phyloP scores from a whole-genome alignment of 2,329 filamentous ascomycete species.

The Phaeophleospora eucalypticola region DNA sequence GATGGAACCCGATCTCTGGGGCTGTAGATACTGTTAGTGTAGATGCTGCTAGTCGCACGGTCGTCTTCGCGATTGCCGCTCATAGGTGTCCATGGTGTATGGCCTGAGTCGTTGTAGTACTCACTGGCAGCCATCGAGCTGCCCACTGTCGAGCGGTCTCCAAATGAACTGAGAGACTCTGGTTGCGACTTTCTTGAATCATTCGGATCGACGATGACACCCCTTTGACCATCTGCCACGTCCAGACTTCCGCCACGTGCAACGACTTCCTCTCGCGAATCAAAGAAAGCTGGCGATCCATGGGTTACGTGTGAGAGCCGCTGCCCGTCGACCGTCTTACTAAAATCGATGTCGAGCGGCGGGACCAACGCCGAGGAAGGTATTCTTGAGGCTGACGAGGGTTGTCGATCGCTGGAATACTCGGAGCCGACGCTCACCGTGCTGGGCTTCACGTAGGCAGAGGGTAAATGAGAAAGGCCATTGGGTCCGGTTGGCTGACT shows the following conservation, averaged over 20 bases:
- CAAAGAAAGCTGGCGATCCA: conserved; percentile 65
- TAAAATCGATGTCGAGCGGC: conserved; percentile 58
- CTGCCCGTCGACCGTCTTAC: conserved; percentile 51
- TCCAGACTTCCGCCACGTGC: conserved; percentile 22
- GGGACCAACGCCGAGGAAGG: conserved; percentile 63
- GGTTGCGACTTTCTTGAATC: conserved; percentile 22
- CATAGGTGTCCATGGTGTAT: conserved; percentile 33
- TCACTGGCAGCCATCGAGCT: conserved; percentile 29
- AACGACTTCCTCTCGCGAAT: conserved; percentile 46
- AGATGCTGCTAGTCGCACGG: conserved; percentile 41
- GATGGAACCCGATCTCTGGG: conserved; percentile 45
- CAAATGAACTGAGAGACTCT: conserved; percentile 25
- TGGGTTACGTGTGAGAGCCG: conserved; percentile 64
- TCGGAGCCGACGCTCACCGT: conserved; percentile 49
- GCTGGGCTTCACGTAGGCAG: conserved; percentile 34
- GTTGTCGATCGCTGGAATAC: conserved; percentile 37
- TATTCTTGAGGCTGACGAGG: conserved; percentile 43
- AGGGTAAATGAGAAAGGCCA: conserved; percentile 31
- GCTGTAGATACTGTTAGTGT: conserved; percentile 40
- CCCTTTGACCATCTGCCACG: conserved; percentile 26
- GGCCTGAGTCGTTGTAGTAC: conserved; percentile 29
- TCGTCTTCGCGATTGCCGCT: conserved; percentile 22
- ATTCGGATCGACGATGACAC: conserved; percentile 28
- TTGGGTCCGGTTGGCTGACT: conserved; percentile 35
- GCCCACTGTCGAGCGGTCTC: conserved; percentile 27